These are phyloP conservation scores for Geotrichum histeridarum DNA, from an alignment of 1,139 yeast genomes.

Conservation along the genomic window DNA sequence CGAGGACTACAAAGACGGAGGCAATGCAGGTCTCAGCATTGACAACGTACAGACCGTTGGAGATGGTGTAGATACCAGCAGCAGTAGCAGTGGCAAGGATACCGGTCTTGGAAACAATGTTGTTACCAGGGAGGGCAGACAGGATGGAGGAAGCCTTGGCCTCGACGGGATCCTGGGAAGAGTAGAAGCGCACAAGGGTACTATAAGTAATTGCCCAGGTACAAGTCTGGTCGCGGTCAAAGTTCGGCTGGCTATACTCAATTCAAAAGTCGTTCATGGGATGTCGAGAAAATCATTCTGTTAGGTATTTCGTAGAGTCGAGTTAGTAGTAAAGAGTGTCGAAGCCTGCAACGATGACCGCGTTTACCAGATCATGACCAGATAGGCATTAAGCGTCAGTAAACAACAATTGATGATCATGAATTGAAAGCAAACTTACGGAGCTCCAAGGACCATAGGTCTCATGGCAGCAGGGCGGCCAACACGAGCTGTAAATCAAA, in stretches of 20 bases:
- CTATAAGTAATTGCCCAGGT: constrained; percentile 8
- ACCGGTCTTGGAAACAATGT: constrained; percentile 85
- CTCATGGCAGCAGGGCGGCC: constrained; percentile 23
- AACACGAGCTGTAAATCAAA: constrained; percentile 14
- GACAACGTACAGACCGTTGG: constrained; percentile 85
- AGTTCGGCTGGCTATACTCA: background rate
- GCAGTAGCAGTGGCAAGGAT: constrained; percentile 92
- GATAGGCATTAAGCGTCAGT: background rate
- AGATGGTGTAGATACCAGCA: constrained; percentile 88
- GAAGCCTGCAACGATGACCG: background rate
- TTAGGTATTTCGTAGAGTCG: background rate
- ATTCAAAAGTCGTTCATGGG: too few species aligned
- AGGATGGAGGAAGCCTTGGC: constrained; percentile 85
- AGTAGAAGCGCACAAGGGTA: constrained; percentile 33
- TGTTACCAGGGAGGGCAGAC: constrained; percentile 91
- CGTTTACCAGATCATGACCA: background rate
- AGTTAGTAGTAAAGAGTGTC: background rate
- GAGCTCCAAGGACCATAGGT: constrained; percentile 26
- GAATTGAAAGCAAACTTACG: constrained; percentile 18
- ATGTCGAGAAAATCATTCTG: background rate
- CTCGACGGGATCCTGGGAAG: constrained; percentile 64
- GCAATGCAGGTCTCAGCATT: constrained; percentile 91
- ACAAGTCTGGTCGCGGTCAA: background rate
- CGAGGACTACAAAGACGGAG: constrained; percentile 71
- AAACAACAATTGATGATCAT: too few species aligned